Evolutionary conservation across 2,329 filamentous ascomycete genomes (phyloP).

Genomic region (Epichloe gansuensis): DNA sequence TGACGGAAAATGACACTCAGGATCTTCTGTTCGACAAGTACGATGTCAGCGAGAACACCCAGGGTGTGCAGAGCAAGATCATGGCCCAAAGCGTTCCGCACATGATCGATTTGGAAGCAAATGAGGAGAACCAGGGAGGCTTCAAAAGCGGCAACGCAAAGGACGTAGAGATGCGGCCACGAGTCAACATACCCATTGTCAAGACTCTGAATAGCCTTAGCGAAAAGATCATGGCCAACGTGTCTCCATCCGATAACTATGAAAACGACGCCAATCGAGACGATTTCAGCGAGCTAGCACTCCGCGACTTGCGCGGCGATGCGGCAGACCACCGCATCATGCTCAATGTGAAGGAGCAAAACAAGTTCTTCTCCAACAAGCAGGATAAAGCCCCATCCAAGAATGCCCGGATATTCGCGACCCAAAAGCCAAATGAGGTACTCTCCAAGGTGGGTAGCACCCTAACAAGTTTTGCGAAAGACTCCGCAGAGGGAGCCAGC

Average conservation of each 20-base stretch:
- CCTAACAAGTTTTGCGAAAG: constrained; percentile 37
- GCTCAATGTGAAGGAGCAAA: constrained; percentile 80
- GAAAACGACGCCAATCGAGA: constrained; percentile 54
- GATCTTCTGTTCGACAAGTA: constrained; percentile 81
- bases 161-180: constrained; percentile 79
- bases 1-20: constrained; percentile 61
- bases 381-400: constrained; percentile 34
- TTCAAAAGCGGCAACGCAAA: constrained; percentile 70
- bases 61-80: constrained; percentile 37
- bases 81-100: constrained; percentile 61
- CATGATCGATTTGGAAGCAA: constrained; percentile 84
- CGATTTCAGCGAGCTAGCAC: constrained; percentile 59
- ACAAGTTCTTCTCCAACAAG: constrained; percentile 60
- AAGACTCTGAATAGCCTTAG: constrained; percentile 80
- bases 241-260: constrained; percentile 63
- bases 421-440: constrained; percentile 57
- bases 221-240: constrained; percentile 84
- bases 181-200: constrained; percentile 73
- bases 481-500: constrained; percentile 39
- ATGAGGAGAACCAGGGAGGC: constrained; percentile 88
- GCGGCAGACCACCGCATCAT: constrained; percentile 64
- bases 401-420: constrained; percentile 43
- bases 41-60: constrained; percentile 56
- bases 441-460: constrained; percentile 51
- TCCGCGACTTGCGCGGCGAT: constrained; percentile 69